Base-by-base conservation (phyloP, 139 green algal species). In the Chlorella sp. region DNA sequence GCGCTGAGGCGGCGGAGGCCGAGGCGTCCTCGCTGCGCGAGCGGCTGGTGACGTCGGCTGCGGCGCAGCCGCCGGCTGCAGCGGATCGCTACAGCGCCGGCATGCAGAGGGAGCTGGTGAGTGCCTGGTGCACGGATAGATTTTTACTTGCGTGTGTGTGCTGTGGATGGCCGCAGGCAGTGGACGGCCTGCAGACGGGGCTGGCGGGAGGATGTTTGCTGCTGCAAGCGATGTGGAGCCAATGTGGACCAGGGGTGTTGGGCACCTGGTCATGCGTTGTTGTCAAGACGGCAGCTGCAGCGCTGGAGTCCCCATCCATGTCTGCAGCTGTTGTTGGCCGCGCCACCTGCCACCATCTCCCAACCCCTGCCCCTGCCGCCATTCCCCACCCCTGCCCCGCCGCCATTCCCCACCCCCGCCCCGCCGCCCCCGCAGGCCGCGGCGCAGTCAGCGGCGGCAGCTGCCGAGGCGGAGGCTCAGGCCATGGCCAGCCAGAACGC, bases 391-490 rank as follows among this genome's bases (percentile, higher is more conserved):
- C 46, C 11, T 11, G 11, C 16, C 51, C 51, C 30, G 73, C 56
- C 36, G 41, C 51, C 38, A 54, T 69, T 5, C 67, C 26, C n/a
- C 22, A 54, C 11, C 8, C 34, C 69, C 41, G 28, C 43, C 19
- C 43, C 24, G 19, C 16, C 19, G 36, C 40, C 17, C 54, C 32
- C 14, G 36, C 36, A 54, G n/a, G 54, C 76, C 26, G 76, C 34
- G 5, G 56, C 76, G 20, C 34, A 26, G 56, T n/a, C 54, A 13
- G 56, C 54, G 28, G 81, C 81, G 1, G 69, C 69, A 1, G 51
- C 34, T 0, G 81, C 81, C 3, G 81, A 79, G 81, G 81, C 81
- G 2, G 81, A 79, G 51, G 81, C 69, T 16, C 69, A 80, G 69
- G 51, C 51, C 46, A 72, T 85, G 48, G 36, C 81, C 1, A 54